A percentile compares a stretch with the other conserved stretches of the same genome.
phyloP scores from a whole-genome alignment of 2,329 filamentous ascomycete genomes.

The Alternaria novae-zelandiae region DNA sequence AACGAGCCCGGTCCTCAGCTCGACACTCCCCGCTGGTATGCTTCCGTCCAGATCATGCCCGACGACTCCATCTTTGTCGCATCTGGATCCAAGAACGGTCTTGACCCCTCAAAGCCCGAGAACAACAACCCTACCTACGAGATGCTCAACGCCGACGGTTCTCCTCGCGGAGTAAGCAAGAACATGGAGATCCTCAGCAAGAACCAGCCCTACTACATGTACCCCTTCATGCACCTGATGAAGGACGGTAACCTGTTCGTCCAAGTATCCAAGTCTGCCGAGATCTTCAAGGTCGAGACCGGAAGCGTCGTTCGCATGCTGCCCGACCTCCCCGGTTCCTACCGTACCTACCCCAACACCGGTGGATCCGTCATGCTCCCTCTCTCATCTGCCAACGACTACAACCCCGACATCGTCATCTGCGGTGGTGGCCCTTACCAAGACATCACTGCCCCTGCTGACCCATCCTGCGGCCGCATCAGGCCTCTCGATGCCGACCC shows the following conservation, averaged over 20 bases:
- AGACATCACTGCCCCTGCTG: conserved; percentile 64
- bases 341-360: conserved; percentile 67
- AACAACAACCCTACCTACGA: conserved; percentile 72
- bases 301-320: conserved; percentile 55
- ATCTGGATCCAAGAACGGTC: conserved; percentile 65
- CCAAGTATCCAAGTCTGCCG: conserved; percentile 62
- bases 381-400: conserved; percentile 59
- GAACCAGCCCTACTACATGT: conserved; percentile 70
- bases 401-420: conserved; percentile 62
- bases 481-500: conserved; percentile 57
- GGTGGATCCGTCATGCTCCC: conserved; percentile 65
- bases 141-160: conserved; percentile 59
- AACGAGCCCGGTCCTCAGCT: conserved; percentile 63
- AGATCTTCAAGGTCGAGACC: conserved; percentile 60
- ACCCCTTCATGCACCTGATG: conserved; percentile 67
- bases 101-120: conserved; percentile 59
- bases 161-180: conserved; percentile 56
- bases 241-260: conserved; percentile 64
- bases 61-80: conserved; percentile 66
- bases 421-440: conserved; percentile 67
- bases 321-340: conserved; percentile 62
- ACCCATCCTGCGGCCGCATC: conserved; percentile 65
- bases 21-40: conserved; percentile 65
- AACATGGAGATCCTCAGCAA: conserved; percentile 61
- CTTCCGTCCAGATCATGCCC: conserved; percentile 64